Conservation (phyloP, 371 early-diverging fungal genomes). For the Mortierella sp. region DNA sequence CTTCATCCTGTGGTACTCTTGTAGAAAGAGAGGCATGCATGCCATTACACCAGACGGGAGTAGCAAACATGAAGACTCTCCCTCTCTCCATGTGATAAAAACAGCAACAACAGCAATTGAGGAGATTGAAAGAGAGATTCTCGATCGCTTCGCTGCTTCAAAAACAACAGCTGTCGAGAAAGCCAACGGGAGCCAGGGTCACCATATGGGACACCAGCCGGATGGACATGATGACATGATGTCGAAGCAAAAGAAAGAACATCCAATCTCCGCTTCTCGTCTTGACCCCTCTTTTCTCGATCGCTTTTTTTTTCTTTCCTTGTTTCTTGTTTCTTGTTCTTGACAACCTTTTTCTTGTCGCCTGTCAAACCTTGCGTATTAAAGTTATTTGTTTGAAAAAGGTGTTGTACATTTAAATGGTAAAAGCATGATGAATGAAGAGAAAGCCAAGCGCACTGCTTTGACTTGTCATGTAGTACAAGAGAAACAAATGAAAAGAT, state of each 20-base stretch:
- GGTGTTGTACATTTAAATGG: no score
- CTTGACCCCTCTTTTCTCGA: background rate
- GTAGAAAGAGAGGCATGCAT: background rate
- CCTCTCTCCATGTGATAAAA: constrained; percentile 12
- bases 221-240: background rate
- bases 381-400: background rate
- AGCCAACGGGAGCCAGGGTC: background rate
- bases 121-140: background rate
- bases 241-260: background rate
- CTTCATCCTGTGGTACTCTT: background rate
- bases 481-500: background rate
- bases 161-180: background rate
- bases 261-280: background rate
- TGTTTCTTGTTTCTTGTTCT: background rate
- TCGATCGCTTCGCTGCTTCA: background rate
- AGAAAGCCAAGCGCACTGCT: constrained; percentile 5
- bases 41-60: no score
- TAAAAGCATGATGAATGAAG: no score
- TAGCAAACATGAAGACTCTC: no score
- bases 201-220: background rate
- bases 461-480: background rate
- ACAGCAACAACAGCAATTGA: background rate
- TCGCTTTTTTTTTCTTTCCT: background rate
- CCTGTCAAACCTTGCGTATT: background rate
- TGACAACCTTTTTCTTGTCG: background rate